Evolutionary conservation across 106 monocot genomes (phyloP), one percentile per base, ranked within the genome.

Genomic region (Phalaenopsis aphrodite): DNA sequence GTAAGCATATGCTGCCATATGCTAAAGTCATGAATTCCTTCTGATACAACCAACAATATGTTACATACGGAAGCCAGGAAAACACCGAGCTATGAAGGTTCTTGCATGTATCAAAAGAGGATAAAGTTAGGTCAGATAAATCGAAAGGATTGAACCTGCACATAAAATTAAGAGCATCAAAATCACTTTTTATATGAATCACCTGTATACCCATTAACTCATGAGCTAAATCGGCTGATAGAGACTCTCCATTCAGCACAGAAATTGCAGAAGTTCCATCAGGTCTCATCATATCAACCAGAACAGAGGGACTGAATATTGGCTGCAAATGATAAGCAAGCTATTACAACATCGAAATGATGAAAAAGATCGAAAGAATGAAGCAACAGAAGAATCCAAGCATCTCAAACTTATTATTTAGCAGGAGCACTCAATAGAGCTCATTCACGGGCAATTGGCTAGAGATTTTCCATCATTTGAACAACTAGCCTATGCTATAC

Each of bases 201-300:
- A 99, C 99, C 99, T 99, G 95, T 77, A 99, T 91, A 72, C 88
- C 88, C 89, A 99, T 86, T 72, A 99, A 82, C 79, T 99, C 98
- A 88, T 95, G 94, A 75, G 94, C 89, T 69, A 99, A 82, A 83
- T 95, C 94, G 57, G 93, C 92, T 65, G 89, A 87, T 39, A 99
- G 75, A 41, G 80, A 21, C 57, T 93, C 98, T 42, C 98, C 93
- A 84, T 83, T 87, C 41, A 95, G 55, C 56, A 99, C 88, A 81
- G 98, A 88, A 82, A 95, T 83, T 77, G 91, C 48, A 65, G 91
- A 90, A 74, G 88, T 91, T 81, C 98, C 98, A 88, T 99, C 98
- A 52, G 95, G 94, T 82, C 82, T 93, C 81, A 95, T 99, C 94
- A 95, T 93, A 79, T 99, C 98, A 39, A 84, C 69, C 82, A 99